A percentile compares a stretch with the other conserved stretches of the same genome.
Conservation (phyloP, 2,329 filamentous ascomycete genomes). For the Xylariaceae sp. region DNA sequence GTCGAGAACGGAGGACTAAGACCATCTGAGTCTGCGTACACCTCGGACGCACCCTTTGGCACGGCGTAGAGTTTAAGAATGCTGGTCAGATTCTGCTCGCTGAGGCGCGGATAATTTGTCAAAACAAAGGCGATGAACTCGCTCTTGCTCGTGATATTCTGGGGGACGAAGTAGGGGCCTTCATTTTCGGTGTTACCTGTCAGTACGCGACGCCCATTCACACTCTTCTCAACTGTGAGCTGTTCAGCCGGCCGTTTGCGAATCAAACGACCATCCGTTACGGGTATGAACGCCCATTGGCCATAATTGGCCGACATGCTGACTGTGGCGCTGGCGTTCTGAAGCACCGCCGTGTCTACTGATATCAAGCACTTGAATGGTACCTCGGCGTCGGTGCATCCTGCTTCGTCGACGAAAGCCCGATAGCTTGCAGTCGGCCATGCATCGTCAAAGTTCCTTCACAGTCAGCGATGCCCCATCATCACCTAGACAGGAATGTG, state of each 20-base stretch:
- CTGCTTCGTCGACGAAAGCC: conserved; percentile 33
- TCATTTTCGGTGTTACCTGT: conserved; percentile 39
- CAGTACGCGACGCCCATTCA: conserved; percentile 35
- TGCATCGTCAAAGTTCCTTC: conserved; percentile 32
- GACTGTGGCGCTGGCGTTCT: conserved; percentile 35
- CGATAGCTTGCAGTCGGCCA: conserved; percentile 34
- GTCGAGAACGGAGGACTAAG: conserved; percentile 42
- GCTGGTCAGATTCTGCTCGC: conserved; percentile 29
- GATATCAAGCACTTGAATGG: conserved; percentile 36
- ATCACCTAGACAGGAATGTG: not conserved
- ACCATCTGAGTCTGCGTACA: conserved; percentile 38
- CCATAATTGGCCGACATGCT: conserved; percentile 28
- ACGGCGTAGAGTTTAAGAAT: conserved; percentile 34
- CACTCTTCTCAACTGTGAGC: conserved; percentile 25
- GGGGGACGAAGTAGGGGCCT: conserved; percentile 36
- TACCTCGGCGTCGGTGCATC: conserved; percentile 30
- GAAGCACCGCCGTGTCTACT: conserved; percentile 34
- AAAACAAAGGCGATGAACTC: conserved; percentile 34
- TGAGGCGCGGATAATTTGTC: conserved; percentile 35
- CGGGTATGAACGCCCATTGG: conserved; percentile 38
- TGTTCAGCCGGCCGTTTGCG: conserved; percentile 30
- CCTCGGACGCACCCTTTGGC: conserved; percentile 23
- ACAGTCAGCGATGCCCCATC: not conserved
- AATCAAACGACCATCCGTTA: conserved; percentile 37
- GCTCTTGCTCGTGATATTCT: conserved; percentile 32